phyloP scores from a whole-genome alignment of 2,329 filamentous ascomycete genomes.

The Kalaharituber pfeilii region DNA sequence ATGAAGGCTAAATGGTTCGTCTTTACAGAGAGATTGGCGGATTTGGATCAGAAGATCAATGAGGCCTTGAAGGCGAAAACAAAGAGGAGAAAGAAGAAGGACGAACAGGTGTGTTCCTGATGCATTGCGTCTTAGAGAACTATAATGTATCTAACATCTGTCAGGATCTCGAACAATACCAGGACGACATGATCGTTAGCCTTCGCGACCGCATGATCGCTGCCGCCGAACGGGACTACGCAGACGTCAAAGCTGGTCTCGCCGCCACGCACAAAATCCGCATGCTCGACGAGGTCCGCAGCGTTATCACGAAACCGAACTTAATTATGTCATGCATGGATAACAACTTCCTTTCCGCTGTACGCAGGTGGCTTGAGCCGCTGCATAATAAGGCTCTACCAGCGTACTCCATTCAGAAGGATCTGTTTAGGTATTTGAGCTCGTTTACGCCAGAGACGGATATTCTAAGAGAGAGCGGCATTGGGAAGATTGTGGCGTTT shows the following conservation, averaged over 20 bases:
- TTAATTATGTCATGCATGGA: slow-evolving; percentile 65
- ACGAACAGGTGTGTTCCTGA: slow-evolving; percentile 54
- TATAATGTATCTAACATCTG: neutral
- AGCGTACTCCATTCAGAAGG: slow-evolving; percentile 92
- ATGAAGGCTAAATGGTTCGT: neutral
- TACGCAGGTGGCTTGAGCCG: slow-evolving; percentile 94
- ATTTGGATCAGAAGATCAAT: slow-evolving; percentile 74
- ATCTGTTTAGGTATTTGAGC: slow-evolving; percentile 62
- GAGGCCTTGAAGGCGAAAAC: slow-evolving; percentile 67
- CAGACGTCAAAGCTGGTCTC: slow-evolving; percentile 57
- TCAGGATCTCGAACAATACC: slow-evolving; percentile 74
- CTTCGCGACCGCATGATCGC: slow-evolving; percentile 81
- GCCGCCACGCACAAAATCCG: slow-evolving; percentile 86
- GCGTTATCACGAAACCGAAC: slow-evolving; percentile 75
- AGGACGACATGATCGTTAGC: slow-evolving; percentile 74
- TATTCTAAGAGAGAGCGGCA: slow-evolving; percentile 70
- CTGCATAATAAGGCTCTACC: slow-evolving; percentile 73
- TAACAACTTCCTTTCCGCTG: slow-evolving; percentile 82
- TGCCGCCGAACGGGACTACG: slow-evolving; percentile 72
- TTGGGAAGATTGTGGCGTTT: slow-evolving; percentile 91
- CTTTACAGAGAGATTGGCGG: slow-evolving; percentile 48
- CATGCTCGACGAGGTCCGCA: slow-evolving; percentile 77
- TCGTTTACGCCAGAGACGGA: slow-evolving; percentile 66
- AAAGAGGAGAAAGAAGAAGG: slow-evolving; percentile 55
- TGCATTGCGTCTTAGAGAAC: neutral